Base-by-base conservation (phyloP, 352 stramenopile genomes). In the Plasmopara viticola region DNA sequence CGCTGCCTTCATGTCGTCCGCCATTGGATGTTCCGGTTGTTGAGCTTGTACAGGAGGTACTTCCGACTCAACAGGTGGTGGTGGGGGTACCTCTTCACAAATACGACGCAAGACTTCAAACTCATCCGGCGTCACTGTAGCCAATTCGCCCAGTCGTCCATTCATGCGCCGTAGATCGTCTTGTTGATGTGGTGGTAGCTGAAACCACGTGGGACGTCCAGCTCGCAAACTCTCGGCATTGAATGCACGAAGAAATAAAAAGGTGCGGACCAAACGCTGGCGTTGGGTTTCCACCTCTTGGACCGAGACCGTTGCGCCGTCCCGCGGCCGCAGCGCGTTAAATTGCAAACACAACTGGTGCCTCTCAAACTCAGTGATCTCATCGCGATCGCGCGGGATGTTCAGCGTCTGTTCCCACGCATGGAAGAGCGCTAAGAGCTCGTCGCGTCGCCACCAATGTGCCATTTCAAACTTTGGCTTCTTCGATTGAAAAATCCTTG, bases 391-490 rank as follows among this genome's bases (percentile, higher is more conserved):
- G 14, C 65, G 65, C 13, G 65, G 65, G 5, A 52, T 5, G 0
- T 35, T 38, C 0, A 71, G 2, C 15, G 59, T 46, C 42, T 70
- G 51, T 14, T 62, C 58, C 65, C 65, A 74, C 35, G 62, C 65
- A 34, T 68, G 54, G n/a, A 74, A 18, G 7, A 74, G 54, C 20
- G 53, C 54, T 18, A 53, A 38, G 2, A 74, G 29, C 49, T 74
- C 62, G 53, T 68, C 62, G 25, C 40, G 58, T 61, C 57, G 62
- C 65, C 65, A 74, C 61, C 45, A 64, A 51, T 58, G 52, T 29
- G 55, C 44, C 56, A 68, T 70, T 38, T 25, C 18, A 29, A 20
- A 52, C 28, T 60, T 42, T 48, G 14, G 13, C 13, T 51, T 40
- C 35, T 55, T 48, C 20, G 12, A 30, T 29, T 39, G 44, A 37